These are phyloP conservation scores for Solanum sitiens DNA, from an alignment of 257 asterid species.

Conservation along the genomic window DNA sequence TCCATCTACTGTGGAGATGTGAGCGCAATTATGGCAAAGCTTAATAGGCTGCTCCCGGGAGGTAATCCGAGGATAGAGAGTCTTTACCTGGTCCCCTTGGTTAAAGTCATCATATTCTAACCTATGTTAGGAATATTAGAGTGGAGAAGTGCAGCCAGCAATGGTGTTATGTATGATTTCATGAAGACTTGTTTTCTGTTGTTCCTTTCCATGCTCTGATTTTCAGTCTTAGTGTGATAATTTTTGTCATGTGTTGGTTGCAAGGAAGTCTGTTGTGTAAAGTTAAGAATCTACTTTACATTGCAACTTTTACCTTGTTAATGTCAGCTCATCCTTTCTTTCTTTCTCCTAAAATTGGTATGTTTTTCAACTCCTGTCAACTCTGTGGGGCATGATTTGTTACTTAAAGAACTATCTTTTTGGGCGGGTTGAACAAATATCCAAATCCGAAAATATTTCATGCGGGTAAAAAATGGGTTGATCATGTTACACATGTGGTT, in stretches of 20 bases:
- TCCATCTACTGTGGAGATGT: neutral
- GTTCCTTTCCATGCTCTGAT: neutral
- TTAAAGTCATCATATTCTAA: constrained; percentile 30
- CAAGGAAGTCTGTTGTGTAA: constrained; percentile 15
- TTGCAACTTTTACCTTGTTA: neutral
- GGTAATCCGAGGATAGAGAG: constrained; percentile 17
- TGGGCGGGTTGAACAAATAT: no score
- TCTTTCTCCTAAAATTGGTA: neutral
- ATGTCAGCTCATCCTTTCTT: neutral
- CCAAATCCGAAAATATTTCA: no score
- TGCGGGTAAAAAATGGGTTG: no score
- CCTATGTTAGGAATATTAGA: constrained; percentile 23
- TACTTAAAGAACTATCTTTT: neutral
- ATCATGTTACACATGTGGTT: no score
- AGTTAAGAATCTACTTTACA: neutral
- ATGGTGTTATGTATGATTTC: constrained; percentile 28
- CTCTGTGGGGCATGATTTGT: neutral
- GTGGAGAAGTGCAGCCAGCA: constrained; percentile 19
- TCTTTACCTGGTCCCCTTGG: constrained; percentile 20
- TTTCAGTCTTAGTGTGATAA: neutral
- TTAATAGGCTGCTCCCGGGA: constrained; percentile 14
- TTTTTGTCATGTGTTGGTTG: neutral
- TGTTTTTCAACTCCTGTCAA: neutral
- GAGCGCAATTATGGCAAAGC: constrained; percentile 6
- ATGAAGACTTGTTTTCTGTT: constrained; percentile 1